Evolutionary conservation across 257 asterid genomes (phyloP).

Genomic region (Petrea volubilis): DNA sequence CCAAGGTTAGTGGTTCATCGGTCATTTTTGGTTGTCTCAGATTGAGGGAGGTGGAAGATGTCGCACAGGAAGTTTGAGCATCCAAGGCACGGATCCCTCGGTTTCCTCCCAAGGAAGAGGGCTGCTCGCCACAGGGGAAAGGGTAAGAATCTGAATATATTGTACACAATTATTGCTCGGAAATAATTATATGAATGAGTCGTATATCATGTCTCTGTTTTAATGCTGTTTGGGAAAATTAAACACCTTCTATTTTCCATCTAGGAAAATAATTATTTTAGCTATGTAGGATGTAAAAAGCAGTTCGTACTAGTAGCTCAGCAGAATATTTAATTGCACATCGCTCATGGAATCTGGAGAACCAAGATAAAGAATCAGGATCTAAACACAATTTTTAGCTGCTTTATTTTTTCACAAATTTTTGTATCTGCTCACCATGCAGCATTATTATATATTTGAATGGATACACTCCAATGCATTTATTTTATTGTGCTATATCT

Average conservation of each 20-base stretch:
- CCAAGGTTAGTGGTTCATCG: neutral
- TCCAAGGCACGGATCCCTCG: conserved; percentile 92
- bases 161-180: neutral
- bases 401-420: neutral
- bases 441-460: neutral
- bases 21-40: neutral
- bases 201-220: neutral
- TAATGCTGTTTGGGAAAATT: neutral
- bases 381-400: neutral
- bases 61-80: conserved; percentile 98
- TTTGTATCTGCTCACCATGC: neutral
- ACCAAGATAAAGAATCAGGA: neutral
- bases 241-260: neutral
- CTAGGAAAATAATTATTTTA: neutral
- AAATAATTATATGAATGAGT: neutral
- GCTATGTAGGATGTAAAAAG: neutral
- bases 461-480: neutral
- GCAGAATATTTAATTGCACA: neutral
- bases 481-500: neutral
- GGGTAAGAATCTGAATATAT: conserved; percentile 40
- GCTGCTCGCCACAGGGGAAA: conserved; percentile 86
- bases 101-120: conserved; percentile 92
- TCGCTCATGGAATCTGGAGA: neutral
- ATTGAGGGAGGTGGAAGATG: conserved; percentile 47
- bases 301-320: neutral